phyloP scores from a whole-genome alignment of 441 rosid genomes.

The Arabidopsis hybrid region DNA sequence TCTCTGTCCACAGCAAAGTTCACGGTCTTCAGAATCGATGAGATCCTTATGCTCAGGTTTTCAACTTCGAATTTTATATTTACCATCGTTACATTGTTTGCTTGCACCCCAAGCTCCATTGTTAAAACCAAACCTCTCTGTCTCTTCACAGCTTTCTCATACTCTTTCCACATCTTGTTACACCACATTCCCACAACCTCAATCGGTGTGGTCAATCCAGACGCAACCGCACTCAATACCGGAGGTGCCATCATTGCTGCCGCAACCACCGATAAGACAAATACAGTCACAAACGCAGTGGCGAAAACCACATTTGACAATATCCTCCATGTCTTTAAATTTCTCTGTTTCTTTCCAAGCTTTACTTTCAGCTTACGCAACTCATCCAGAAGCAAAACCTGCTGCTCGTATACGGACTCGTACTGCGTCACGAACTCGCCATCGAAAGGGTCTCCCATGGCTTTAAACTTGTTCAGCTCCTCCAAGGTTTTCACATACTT shows the following conservation, averaged over 20 bases:
- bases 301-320: slow-evolving; percentile 32
- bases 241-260: slow-evolving; percentile 19
- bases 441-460: slow-evolving; percentile 40
- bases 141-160: slow-evolving; percentile 29
- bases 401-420: slow-evolving; percentile 11
- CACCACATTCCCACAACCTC: slow-evolving; percentile 23
- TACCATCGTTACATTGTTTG: neutral
- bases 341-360: slow-evolving; percentile 36
- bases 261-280: slow-evolving; percentile 28
- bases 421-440: slow-evolving; percentile 15
- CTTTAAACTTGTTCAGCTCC: slow-evolving; percentile 39
- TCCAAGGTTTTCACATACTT: slow-evolving; percentile 32
- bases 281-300: slow-evolving; percentile 21
- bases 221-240: neutral
- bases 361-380: slow-evolving; percentile 23
- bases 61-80: slow-evolving; percentile 19
- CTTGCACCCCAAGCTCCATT: neutral
- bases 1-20: slow-evolving; percentile 18
- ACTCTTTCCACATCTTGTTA: slow-evolving; percentile 28
- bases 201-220: slow-evolving; percentile 12
- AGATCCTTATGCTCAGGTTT: neutral
- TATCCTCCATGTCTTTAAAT: slow-evolving; percentile 24
- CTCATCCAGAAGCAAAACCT: slow-evolving; percentile 22
- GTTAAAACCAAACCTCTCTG: slow-evolving; percentile 9
- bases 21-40: neutral